phyloP scores from a whole-genome alignment of 305 asterid genomes.

The Fraxinus platypoda region DNA sequence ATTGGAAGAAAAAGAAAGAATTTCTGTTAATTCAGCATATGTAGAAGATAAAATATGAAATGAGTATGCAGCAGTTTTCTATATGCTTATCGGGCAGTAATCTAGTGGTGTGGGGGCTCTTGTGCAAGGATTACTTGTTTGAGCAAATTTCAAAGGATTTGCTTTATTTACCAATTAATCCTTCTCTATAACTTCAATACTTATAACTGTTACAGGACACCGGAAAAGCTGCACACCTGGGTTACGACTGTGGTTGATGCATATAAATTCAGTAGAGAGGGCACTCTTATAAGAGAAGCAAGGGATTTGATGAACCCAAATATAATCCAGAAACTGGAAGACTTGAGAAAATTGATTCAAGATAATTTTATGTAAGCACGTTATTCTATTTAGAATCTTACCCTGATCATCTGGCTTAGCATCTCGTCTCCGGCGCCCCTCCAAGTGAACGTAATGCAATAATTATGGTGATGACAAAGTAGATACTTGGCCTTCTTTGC shows the following conservation, averaged over 20 bases:
- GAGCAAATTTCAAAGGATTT: neutral
- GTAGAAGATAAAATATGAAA: neutral
- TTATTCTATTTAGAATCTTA: neutral
- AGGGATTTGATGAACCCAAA: conserved; percentile 81
- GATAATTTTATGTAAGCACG: conserved; percentile 77
- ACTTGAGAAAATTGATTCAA: conserved; percentile 56
- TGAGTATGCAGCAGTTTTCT: neutral
- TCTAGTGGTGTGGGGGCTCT: neutral
- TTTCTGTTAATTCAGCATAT: neutral
- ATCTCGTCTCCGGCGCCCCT: neutral
- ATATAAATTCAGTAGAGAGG: conserved; percentile 75
- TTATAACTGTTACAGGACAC: conserved; percentile 58
- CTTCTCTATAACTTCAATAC: neutral
- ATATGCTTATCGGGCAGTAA: neutral
- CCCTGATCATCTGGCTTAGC: neutral
- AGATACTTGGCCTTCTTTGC: neutral
- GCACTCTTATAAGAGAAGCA: conserved; percentile 74
- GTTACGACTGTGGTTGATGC: conserved; percentile 67
- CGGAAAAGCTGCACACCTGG: conserved; percentile 66
- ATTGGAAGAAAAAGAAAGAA: neutral
- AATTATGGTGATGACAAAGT: neutral
- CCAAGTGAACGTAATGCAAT: neutral
- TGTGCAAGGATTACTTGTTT: neutral
- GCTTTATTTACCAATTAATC: neutral
- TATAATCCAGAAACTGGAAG: conserved; percentile 66